Evolutionary conservation across 2,329 filamentous ascomycete species (phyloP), one percentile per base, ranked within the genome.

Genomic region (Periconia macrospinosa): DNA sequence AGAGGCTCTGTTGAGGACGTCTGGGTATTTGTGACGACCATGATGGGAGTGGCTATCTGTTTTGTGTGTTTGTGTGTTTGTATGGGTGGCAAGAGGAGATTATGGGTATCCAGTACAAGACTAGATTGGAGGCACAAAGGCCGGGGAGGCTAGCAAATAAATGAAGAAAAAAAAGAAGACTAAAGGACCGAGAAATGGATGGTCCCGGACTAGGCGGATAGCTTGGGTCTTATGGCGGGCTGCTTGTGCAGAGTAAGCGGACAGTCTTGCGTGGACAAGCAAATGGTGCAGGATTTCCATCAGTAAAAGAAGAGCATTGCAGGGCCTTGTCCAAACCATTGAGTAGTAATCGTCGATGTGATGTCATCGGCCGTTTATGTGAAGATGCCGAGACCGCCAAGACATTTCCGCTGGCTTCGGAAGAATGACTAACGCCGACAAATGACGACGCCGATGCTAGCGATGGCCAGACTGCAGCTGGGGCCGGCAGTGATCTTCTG

Each of bases 1-100:
- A 71, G 57, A 19, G 64, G 64, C 61, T 72, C 68, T 13, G 62
- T 71, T 6, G 70, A 71, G 1, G 66, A 30, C 41, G 67, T 65
- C 37, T 65, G 56, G 14, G 53, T 52, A 37, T 44, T 43, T 37
- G 33, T 37, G 18, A 63, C 59, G 30, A 67, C 61, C 67, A 70
- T 72, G 47, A 11, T 46, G 47, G 42, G 14, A 9, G 42, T 27
- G 42, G 23, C 8, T n/a, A n/a, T n/a, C n/a, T 27, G 23, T 27
- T 37, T 13, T 3, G 33, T 37, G 6, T 37, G 33, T 37, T 13
- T 6, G 3, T 37, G 33, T 14, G 33, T 37, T 13, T 13, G 15
- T 37, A 10, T 3, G 5, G 33, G 33, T 37, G 33, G 30, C 30
- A 33, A 7, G n/a, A n/a, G n/a, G n/a, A 33, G 30, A 33, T 7